These are phyloP conservation scores for Nemania bipapillata DNA, from an alignment of 2,329 filamentous ascomycete genomes.

Conservation along the genomic window DNA sequence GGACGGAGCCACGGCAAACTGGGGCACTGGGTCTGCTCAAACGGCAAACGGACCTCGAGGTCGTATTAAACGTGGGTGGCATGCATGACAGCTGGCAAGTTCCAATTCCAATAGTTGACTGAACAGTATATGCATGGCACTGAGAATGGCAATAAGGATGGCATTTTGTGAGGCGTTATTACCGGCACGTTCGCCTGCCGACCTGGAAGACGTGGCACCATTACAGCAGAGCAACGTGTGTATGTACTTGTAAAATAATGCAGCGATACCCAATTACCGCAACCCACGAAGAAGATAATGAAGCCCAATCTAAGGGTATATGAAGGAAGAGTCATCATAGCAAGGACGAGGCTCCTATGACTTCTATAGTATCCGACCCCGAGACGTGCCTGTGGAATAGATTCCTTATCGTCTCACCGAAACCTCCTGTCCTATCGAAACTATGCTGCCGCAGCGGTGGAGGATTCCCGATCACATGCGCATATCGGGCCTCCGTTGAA, in stretches of 20 bases:
- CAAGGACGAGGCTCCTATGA: constrained; percentile 23
- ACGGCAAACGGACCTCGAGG: background rate
- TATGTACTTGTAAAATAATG: no score
- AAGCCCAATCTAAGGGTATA: constrained; percentile 33
- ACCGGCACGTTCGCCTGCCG: background rate
- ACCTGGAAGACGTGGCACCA: constrained; percentile 32
- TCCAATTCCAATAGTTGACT: background rate
- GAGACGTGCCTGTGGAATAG: constrained; percentile 19
- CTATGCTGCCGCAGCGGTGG: constrained; percentile 8
- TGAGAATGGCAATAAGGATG: constrained; percentile 25
- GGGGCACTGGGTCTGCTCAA: background rate
- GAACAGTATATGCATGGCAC: constrained; percentile 18
- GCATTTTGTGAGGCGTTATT: constrained; percentile 21
- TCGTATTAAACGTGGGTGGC: constrained; percentile 2
- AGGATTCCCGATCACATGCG: constrained; percentile 21
- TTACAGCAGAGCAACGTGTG: constrained; percentile 5
- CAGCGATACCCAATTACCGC: constrained; percentile 30
- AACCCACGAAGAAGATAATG: background rate
- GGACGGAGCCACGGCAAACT: background rate
- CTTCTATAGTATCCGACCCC: constrained; percentile 6
- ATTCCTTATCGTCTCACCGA: constrained; percentile 22
- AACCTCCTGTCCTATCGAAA: constrained; percentile 5
- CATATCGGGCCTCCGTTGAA: constrained; percentile 19
- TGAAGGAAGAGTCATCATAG: constrained; percentile 26
- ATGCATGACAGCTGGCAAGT: constrained; percentile 7